These are phyloP conservation scores for Trichoderma brevicompactum DNA, from an alignment of 2,329 filamentous ascomycete species.

Conservation along the genomic window DNA sequence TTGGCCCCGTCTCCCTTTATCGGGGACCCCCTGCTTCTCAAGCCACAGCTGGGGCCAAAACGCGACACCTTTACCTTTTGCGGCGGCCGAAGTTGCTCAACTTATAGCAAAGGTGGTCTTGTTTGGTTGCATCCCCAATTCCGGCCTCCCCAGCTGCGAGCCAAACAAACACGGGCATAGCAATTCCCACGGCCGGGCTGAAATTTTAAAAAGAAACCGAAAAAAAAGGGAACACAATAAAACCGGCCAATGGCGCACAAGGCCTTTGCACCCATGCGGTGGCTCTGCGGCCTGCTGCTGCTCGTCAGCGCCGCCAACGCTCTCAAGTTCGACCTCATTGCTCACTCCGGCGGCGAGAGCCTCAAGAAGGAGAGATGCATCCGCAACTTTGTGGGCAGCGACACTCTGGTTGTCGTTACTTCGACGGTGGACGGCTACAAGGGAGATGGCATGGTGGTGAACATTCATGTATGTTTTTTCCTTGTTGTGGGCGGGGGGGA, in stretches of 20 bases:
- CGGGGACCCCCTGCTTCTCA: background rate
- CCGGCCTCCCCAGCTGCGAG: no score
- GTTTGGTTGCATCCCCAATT: background rate
- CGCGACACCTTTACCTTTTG: constrained; percentile 32
- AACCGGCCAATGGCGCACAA: constrained; percentile 45
- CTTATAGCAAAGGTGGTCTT: constrained; percentile 5
- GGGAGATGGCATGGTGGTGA: constrained; percentile 90
- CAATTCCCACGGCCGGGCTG: background rate
- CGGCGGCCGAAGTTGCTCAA: background rate
- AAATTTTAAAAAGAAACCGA: background rate
- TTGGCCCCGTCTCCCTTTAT: constrained; percentile 7
- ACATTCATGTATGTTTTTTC: constrained; percentile 74
- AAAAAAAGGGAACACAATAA: background rate
- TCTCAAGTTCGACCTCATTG: constrained; percentile 91
- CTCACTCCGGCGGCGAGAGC: constrained; percentile 55
- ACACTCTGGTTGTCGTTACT: constrained; percentile 94
- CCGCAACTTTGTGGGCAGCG: constrained; percentile 90
- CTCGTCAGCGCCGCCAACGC: constrained; percentile 62
- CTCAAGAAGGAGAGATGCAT: constrained; percentile 84
- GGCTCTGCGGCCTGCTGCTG: constrained; percentile 62
- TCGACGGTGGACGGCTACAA: constrained; percentile 82
- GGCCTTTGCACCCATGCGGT: constrained; percentile 57
- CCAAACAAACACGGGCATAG: background rate
- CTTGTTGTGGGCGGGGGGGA: background rate
- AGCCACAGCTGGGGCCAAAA: constrained; percentile 22